Conservation (phyloP, 73 alveolate genomes). For the Paramecium caudatum region DNA sequence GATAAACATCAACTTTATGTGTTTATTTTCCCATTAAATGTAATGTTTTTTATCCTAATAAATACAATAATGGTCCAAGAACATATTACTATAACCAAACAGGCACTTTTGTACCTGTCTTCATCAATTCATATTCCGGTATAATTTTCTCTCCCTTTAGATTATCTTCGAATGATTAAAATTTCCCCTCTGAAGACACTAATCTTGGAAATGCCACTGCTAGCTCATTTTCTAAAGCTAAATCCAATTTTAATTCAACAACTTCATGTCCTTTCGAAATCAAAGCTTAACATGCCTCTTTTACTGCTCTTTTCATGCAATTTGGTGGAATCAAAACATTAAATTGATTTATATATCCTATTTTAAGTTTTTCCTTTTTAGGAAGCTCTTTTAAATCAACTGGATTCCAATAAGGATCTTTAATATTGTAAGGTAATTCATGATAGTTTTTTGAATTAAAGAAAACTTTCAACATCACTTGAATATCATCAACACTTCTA, state of each 20-base stretch:
- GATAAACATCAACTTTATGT: conserved; percentile 12
- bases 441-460: conserved; percentile 9
- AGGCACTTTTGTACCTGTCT: neutral
- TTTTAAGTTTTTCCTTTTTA: conserved; percentile 73
- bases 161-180: conserved; percentile 46
- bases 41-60: conserved; percentile 62
- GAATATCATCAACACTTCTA: conserved; percentile 79
- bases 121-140: conserved; percentile 36
- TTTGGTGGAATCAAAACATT: conserved; percentile 45
- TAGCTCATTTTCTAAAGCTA: neutral
- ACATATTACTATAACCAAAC: neutral
- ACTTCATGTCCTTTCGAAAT: conserved; percentile 75
- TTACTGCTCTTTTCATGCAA: conserved; percentile 79
- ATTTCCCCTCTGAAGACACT: conserved; percentile 62
- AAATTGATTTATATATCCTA: conserved; percentile 81
- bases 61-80: neutral
- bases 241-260: conserved; percentile 50
- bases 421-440: neutral
- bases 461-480: conserved; percentile 37
- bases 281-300: conserved; percentile 70
- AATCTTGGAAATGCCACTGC: conserved; percentile 38
- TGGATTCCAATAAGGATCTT: conserved; percentile 23
- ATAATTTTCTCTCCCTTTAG: conserved; percentile 34
- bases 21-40: conserved; percentile 11
- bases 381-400: neutral